A percentile compares a stretch with the other conserved stretches of the same genome.
Evolutionary conservation across 2,329 filamentous ascomycete genomes (phyloP).

Genomic region (Sarocladiaceae sp.): DNA sequence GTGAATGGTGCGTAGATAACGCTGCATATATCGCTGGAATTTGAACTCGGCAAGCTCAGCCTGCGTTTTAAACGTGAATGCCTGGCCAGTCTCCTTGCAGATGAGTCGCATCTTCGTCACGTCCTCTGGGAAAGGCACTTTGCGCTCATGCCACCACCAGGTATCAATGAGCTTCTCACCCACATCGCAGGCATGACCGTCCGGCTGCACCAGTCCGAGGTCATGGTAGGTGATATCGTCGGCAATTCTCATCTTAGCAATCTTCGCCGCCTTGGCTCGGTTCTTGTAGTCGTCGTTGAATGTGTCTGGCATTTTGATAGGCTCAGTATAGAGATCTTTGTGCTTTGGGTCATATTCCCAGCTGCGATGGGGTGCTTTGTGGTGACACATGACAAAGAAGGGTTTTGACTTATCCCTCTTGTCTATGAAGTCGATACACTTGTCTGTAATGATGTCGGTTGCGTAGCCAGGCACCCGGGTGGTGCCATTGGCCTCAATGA

Average conservation of each 20-base stretch:
- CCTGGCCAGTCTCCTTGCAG: slow-evolving; percentile 39
- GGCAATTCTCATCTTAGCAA: slow-evolving; percentile 47
- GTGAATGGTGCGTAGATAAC: slow-evolving; percentile 49
- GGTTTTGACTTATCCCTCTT: slow-evolving; percentile 24
- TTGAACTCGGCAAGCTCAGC: slow-evolving; percentile 47
- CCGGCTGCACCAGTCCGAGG: slow-evolving; percentile 46
- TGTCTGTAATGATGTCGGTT: slow-evolving; percentile 49
- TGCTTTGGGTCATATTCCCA: slow-evolving; percentile 49
- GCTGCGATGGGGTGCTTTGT: slow-evolving; percentile 49
- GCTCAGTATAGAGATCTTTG: slow-evolving; percentile 42
- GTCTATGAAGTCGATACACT: slow-evolving; percentile 38
- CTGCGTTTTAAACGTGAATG: slow-evolving; percentile 38
- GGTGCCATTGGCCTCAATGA: slow-evolving; percentile 35
- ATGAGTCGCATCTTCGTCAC: slow-evolving; percentile 24
- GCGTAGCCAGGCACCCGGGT: slow-evolving; percentile 34
- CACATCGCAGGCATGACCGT: slow-evolving; percentile 34
- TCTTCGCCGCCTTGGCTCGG: slow-evolving; percentile 41
- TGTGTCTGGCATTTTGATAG: slow-evolving; percentile 43
- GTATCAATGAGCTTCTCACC: slow-evolving; percentile 23
- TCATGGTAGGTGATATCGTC: slow-evolving; percentile 49
- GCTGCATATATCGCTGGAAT: slow-evolving; percentile 53
- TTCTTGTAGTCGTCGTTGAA: slow-evolving; percentile 52
- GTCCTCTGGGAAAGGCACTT: slow-evolving; percentile 14
- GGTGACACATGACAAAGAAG: slow-evolving; percentile 54
- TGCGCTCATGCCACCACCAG: slow-evolving; percentile 26